These are phyloP conservation scores for Willaertia magna DNA, from an alignment of 208 protist genomes.

Conservation along the genomic window DNA sequence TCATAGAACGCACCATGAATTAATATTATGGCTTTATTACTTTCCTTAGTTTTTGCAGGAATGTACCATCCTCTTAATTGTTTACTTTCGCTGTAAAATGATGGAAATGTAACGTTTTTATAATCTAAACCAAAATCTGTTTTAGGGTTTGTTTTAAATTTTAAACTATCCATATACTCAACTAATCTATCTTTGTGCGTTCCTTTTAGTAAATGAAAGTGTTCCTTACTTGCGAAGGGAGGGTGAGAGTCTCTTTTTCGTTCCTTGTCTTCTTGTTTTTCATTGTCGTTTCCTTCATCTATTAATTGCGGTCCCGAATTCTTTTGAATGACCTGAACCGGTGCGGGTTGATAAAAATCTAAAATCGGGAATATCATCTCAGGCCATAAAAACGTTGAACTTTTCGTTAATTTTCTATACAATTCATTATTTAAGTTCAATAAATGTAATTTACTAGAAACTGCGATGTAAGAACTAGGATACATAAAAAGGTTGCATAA, in stretches of 20 bases:
- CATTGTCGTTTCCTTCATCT: not conserved
- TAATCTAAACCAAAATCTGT: not conserved
- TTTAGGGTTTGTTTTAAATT: not conserved
- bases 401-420: not conserved
- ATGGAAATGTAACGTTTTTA: not conserved
- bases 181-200: not conserved
- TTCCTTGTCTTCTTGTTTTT: not conserved
- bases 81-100: not conserved
- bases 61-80: not conserved
- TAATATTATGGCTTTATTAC: not conserved
- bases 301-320: not conserved
- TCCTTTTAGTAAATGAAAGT: not conserved
- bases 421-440: not conserved
- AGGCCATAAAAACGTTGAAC: not conserved
- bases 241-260: not conserved
- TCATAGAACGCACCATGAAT: not conserved
- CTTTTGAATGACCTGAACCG: not conserved
- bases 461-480: not conserved
- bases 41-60: not conserved
- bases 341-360: not conserved
- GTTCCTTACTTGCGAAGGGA: not conserved
- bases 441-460: not conserved
- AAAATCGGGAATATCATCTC: not conserved
- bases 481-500: not conserved
- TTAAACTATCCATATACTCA: not conserved